Conservation (phyloP, 176 grass and related monocot species). For the Calamus simplicifolius region DNA sequence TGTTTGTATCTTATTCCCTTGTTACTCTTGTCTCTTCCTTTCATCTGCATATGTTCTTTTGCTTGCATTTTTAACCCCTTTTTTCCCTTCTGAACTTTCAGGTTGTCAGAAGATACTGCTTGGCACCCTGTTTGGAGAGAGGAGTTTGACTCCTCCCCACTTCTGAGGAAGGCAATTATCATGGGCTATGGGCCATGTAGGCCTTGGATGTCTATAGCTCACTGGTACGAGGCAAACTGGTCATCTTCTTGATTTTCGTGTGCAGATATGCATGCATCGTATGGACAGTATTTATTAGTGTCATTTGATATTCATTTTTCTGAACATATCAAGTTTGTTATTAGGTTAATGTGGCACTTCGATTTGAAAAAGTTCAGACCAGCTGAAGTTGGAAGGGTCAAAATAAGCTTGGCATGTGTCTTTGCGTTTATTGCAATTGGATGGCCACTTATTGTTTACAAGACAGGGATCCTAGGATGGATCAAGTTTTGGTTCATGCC, state of each 20-base stretch:
- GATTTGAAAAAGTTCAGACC: constrained; percentile 80
- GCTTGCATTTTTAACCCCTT: background rate
- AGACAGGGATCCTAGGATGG: constrained; percentile 75
- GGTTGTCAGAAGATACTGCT: constrained; percentile 88
- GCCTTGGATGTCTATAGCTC: constrained; percentile 96
- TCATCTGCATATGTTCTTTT: background rate
- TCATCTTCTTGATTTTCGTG: constrained; percentile 8
- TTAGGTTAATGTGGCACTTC: constrained; percentile 87
- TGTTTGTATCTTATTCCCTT: constrained; percentile 36
- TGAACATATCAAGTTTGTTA: constrained; percentile 17
- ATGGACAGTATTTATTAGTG: background rate
- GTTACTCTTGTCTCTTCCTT: background rate
- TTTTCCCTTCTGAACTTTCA: constrained; percentile 30
- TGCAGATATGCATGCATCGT: background rate
- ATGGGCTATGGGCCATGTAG: constrained; percentile 89
- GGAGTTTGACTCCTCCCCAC: constrained; percentile 42
- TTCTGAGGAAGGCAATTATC: constrained; percentile 78
- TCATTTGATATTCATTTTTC: constrained; percentile 16
- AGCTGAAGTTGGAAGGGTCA: constrained; percentile 79
- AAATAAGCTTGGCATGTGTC: constrained; percentile 87
- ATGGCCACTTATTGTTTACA: constrained; percentile 92
- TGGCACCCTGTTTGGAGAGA: constrained; percentile 91
- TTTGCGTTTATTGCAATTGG: constrained; percentile 93
- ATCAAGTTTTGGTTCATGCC: constrained; percentile 99
- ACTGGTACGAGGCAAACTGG: constrained; percentile 48